Percentiles rank a stretch among this genome's conserved stretches.
These are phyloP conservation scores for Kalaharituber pfeilii DNA, from an alignment of 2,329 filamentous ascomycete genomes.

Conservation along the genomic window DNA sequence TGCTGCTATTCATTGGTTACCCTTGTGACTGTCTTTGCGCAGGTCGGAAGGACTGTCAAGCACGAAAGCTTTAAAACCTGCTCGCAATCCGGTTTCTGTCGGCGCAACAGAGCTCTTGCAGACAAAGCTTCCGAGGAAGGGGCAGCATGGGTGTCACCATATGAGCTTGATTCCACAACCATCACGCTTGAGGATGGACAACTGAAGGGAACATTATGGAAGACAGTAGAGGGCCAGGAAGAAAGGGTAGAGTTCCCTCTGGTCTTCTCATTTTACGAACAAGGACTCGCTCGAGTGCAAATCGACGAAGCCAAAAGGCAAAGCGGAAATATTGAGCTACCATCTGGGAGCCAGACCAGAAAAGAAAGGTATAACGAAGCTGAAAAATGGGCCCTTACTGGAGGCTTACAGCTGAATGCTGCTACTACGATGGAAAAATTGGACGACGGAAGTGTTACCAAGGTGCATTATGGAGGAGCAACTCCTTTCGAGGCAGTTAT, in stretches of 20 bases:
- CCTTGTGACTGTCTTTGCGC: background rate
- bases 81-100: constrained; percentile 90
- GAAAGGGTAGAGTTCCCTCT: constrained; percentile 65
- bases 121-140: constrained; percentile 52
- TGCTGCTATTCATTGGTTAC: no score
- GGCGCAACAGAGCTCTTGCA: constrained; percentile 78
- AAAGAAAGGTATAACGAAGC: constrained; percentile 94
- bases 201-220: constrained; percentile 64
- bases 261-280: constrained; percentile 74
- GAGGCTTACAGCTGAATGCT: constrained; percentile 55
- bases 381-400: constrained; percentile 70
- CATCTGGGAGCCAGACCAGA: constrained; percentile 64
- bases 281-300: constrained; percentile 69
- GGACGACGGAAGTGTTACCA: constrained; percentile 49
- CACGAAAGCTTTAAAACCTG: constrained; percentile 96
- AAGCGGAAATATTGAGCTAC: constrained; percentile 73
- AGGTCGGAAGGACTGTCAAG: constrained; percentile 56
- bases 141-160: constrained; percentile 60
- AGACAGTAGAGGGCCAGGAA: constrained; percentile 45
- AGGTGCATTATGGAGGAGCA: constrained; percentile 55
- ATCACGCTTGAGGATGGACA: constrained; percentile 62
- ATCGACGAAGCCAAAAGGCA: constrained; percentile 82
- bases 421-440: constrained; percentile 50
- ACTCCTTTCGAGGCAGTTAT: constrained; percentile 62
- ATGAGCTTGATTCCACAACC: constrained; percentile 54